A percentile compares a stretch with the other conserved stretches of the same genome.
These are phyloP conservation scores for Trichoderma sp. DNA, from an alignment of 2,329 filamentous ascomycete species.

Conservation along the genomic window DNA sequence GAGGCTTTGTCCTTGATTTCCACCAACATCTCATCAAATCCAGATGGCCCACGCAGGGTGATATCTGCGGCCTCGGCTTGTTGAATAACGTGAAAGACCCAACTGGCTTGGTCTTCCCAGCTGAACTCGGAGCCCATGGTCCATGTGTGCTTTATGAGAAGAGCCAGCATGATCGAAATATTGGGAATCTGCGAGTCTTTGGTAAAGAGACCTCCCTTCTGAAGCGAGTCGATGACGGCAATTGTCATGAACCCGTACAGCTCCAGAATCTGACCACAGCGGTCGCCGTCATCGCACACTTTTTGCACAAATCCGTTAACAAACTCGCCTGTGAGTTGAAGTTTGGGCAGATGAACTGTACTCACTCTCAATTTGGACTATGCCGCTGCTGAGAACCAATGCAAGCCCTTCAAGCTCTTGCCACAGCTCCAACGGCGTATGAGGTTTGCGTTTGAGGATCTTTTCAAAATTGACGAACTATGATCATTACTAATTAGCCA, in stretches of 20 bases:
- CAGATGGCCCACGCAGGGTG: neutral
- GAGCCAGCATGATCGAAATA: conserved; percentile 19
- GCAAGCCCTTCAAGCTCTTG: conserved; percentile 26
- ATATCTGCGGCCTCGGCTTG: neutral
- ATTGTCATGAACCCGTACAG: conserved; percentile 22
- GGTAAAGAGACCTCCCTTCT: conserved; percentile 20
- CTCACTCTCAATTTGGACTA: conserved; percentile 20
- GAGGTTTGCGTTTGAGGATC: conserved; percentile 15
- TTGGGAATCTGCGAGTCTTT: conserved; percentile 23
- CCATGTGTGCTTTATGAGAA: conserved; percentile 20
- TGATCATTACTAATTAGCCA: neutral
- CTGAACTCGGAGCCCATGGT: neutral
- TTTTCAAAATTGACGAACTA: conserved; percentile 36
- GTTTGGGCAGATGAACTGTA: neutral
- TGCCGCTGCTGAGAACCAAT: conserved; percentile 12
- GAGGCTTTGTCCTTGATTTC: neutral
- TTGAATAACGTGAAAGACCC: neutral
- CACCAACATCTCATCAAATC: neutral
- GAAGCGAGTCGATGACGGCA: conserved; percentile 20
- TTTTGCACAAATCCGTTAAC: neutral
- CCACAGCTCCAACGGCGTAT: conserved; percentile 24
- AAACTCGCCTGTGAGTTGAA: neutral
- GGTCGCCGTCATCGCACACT: conserved; percentile 15
- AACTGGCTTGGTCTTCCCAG: conserved; percentile 16
- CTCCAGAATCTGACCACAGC: conserved; percentile 9